These are phyloP conservation scores for Phytophthora aleatoria DNA, from an alignment of 352 stramenopile species.

Conservation along the genomic window DNA sequence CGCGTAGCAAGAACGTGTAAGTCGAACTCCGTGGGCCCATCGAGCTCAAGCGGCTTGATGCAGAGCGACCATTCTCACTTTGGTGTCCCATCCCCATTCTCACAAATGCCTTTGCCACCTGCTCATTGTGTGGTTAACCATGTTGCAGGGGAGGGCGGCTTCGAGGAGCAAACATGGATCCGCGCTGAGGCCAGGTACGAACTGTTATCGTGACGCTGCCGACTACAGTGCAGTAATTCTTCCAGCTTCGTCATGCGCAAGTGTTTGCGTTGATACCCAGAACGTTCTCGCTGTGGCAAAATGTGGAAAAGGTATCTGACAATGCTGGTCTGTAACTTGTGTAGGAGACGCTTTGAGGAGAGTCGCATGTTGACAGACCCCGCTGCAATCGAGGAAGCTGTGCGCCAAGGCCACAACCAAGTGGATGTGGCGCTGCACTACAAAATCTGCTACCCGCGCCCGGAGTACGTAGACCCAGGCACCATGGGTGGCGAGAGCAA, in stretches of 20 bases:
- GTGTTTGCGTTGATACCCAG: conserved; percentile 3
- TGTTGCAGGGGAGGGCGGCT: conserved; percentile 63
- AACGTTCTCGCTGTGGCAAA: conserved; percentile 22
- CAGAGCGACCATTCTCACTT: neutral
- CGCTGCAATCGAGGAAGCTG: conserved; percentile 47
- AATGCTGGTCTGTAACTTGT: neutral
- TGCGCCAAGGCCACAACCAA: conserved; percentile 67
- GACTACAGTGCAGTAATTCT: neutral
- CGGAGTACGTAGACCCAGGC: conserved; percentile 76
- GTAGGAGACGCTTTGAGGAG: conserved; percentile 69
- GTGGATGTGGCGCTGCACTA: conserved; percentile 85
- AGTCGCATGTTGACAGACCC: conserved; percentile 44
- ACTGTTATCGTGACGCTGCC: neutral
- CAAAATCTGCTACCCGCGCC: conserved; percentile 83
- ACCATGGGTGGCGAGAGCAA: conserved; percentile 78
- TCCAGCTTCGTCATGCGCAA: conserved; percentile 2
- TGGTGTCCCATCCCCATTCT: conserved; percentile 4
- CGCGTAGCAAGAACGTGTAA: conserved; percentile 74
- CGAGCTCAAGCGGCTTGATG: neutral
- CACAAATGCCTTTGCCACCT: conserved; percentile 9
- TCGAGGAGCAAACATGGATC: conserved; percentile 70
- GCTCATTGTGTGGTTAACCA: conserved; percentile 3
- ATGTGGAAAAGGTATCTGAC: conserved; percentile 29
- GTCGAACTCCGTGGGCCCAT: conserved; percentile 11
- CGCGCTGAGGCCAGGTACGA: conserved; percentile 62